These are phyloP conservation scores for Epithele typhae DNA, from an alignment of 768 basidiomycete species.

Conservation along the genomic window DNA sequence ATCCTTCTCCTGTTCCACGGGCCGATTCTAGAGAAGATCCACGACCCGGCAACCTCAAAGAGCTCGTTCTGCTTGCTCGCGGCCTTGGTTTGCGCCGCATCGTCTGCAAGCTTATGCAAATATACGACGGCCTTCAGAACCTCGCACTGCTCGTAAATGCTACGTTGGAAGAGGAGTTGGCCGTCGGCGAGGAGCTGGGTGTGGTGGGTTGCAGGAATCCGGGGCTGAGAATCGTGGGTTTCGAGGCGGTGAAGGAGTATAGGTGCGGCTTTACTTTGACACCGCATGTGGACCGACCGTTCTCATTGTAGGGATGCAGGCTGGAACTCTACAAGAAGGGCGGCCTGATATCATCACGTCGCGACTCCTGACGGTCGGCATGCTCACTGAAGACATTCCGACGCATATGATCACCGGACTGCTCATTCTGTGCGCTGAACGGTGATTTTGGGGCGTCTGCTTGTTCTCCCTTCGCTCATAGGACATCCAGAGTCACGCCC, in stretches of 20 bases:
- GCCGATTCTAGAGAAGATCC: conserved; percentile 59
- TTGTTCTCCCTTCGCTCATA: neutral
- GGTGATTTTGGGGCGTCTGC: conserved; percentile 37
- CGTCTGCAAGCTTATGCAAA: conserved; percentile 83
- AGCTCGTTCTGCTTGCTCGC: conserved; percentile 77
- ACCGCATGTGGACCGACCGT: conserved; percentile 1
- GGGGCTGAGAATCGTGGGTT: conserved; percentile 75
- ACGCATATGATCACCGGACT: conserved; percentile 85
- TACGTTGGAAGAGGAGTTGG: conserved; percentile 80
- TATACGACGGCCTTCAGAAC: conserved; percentile 83
- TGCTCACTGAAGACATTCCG: conserved; percentile 84
- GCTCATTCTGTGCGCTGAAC: conserved; percentile 87
- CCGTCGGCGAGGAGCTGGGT: conserved; percentile 88
- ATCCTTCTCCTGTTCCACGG: conserved; percentile 60
- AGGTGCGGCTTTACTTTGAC: conserved; percentile 51
- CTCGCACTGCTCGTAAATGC: conserved; percentile 85
- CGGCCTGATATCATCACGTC: conserved; percentile 88
- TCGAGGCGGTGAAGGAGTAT: conserved; percentile 77
- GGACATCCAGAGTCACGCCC: conserved; percentile 62
- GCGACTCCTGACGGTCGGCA: conserved; percentile 91
- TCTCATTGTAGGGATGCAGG: conserved; percentile 28
- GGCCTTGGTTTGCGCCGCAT: conserved; percentile 86
- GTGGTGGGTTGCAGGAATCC: conserved; percentile 89
- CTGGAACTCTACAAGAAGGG: conserved; percentile 84
- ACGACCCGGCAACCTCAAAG: conserved; percentile 69